Evolutionary conservation across 2,329 filamentous ascomycete species (phyloP), one percentile per base, ranked within the genome.

Genomic region (Arthrobotrys iridis): DNA sequence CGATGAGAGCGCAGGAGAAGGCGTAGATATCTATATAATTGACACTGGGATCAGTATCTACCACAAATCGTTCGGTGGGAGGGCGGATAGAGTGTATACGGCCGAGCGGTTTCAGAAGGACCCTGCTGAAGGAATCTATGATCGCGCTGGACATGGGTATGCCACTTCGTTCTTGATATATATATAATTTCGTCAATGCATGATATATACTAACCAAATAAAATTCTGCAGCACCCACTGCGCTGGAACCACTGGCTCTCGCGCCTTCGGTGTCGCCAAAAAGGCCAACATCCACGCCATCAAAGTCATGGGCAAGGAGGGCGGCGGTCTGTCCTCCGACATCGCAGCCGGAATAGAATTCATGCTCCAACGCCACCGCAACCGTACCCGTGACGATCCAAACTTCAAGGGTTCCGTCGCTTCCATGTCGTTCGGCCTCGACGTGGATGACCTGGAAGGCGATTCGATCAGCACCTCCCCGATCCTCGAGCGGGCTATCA

Each of bases 381-480:
- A 81, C 63, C 81, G 83, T 13, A 40, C 35, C 77, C 81, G 82
- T 70, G 78, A 81, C 3, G 82, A 85, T 15, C 79, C 81, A 10
- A 11, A 35, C 24, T 79, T 79, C 59, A 68, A 46, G 11, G 79
- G 64, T 77, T 77, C 85, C 2, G 85, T 88, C 15, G 83, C 87
- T 71, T 86, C 84, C 81, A 85, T 89, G 85, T 88, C 85, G 18
- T 83, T 89, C 1, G 87, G 86, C 6, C 84, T 85, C 1, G 76
- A 80, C 37, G 81, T 79, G 0, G 82, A 48, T 4, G 18, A 64
- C 20, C 20, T 24, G 18, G 10, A 59, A 26, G 45, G 5, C 33
- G 50, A 41, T 22, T 40, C 15, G 7, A 30, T 13, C 13, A 30
- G 33, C 55, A 58, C 15, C 43, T 60, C 80, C 0, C 75, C 80